These are phyloP conservation scores for Jacaranda copaia DNA, from an alignment of 257 asterid genomes.

Conservation along the genomic window DNA sequence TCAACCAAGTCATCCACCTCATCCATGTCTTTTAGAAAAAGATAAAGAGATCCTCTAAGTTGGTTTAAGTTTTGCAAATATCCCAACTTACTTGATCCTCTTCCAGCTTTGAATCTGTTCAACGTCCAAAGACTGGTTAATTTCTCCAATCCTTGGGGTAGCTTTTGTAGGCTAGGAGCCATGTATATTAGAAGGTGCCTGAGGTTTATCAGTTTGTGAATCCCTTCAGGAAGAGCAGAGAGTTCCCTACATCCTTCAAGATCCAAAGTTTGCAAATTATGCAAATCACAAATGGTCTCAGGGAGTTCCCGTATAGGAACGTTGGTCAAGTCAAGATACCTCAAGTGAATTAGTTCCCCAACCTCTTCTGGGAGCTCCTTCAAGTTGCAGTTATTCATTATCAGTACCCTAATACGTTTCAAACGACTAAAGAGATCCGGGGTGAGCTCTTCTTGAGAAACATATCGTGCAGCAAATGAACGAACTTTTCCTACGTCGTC, in stretches of 20 bases:
- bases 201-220: constrained; percentile 27
- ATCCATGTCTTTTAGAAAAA: too few relatives aligned
- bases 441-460: too few relatives aligned
- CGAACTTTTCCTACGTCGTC: too few relatives aligned
- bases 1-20: too few relatives aligned
- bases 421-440: too few relatives aligned
- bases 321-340: background rate
- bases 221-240: constrained; percentile 30
- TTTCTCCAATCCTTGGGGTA: background rate
- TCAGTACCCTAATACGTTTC: too few relatives aligned
- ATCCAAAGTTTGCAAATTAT: constrained; percentile 33
- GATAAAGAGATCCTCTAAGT: too few relatives aligned
- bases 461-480: too few relatives aligned
- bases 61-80: background rate
- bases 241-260: background rate
- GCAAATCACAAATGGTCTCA: constrained; percentile 22
- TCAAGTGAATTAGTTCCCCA: background rate
- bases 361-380: too few relatives aligned
- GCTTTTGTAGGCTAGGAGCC: background rate
- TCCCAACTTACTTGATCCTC: background rate
- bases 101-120: background rate
- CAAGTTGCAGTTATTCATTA: too few relatives aligned
- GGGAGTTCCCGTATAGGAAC: constrained; percentile 20
- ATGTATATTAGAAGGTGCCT: constrained; percentile 5
- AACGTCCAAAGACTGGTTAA: background rate